These are phyloP conservation scores for Neofusicoccum ribis DNA, from an alignment of 2,329 filamentous ascomycete genomes.

Conservation along the genomic window DNA sequence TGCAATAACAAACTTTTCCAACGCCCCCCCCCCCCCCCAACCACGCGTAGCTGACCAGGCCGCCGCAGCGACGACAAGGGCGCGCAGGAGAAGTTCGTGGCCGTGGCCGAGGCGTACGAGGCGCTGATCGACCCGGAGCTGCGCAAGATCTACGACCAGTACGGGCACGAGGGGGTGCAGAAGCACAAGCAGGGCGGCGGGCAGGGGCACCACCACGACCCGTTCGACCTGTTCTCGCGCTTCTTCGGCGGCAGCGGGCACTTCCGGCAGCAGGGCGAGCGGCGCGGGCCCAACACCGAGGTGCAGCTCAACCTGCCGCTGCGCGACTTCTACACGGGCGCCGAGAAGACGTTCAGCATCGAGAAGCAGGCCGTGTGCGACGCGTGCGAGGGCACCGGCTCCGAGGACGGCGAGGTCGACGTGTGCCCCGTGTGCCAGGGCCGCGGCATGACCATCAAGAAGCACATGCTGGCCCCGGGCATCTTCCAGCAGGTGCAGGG, in stretches of 20 bases:
- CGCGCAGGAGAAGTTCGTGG: constrained; percentile 88
- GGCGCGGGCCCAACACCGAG: constrained; percentile 86
- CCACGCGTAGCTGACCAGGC: background rate
- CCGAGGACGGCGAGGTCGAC: constrained; percentile 78
- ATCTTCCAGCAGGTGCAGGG: constrained; percentile 98
- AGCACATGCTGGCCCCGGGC: constrained; percentile 92
- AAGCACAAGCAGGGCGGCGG: constrained; percentile 74
- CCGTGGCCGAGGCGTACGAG: constrained; percentile 94
- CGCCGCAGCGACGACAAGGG: constrained; percentile 67
- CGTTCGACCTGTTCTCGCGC: constrained; percentile 92
- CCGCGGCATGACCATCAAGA: constrained; percentile 80
- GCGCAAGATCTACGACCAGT: constrained; percentile 88
- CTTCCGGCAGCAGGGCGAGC: constrained; percentile 73
- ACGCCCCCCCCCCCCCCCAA: background rate
- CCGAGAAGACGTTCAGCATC: constrained; percentile 81
- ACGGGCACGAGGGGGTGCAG: constrained; percentile 87
- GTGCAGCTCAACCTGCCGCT: constrained; percentile 77
- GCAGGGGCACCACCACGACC: constrained; percentile 67
- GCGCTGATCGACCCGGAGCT: constrained; percentile 76
- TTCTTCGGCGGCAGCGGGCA: constrained; percentile 94
- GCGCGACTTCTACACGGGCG: constrained; percentile 89
- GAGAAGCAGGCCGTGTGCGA: constrained; percentile 97
- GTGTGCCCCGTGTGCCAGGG: constrained; percentile 76
- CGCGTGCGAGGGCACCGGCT: constrained; percentile 82
- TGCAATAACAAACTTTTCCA: too few relatives aligned